Conservation (phyloP, 2,329 filamentous ascomycete genomes). For the Fusarium stilboides region DNA sequence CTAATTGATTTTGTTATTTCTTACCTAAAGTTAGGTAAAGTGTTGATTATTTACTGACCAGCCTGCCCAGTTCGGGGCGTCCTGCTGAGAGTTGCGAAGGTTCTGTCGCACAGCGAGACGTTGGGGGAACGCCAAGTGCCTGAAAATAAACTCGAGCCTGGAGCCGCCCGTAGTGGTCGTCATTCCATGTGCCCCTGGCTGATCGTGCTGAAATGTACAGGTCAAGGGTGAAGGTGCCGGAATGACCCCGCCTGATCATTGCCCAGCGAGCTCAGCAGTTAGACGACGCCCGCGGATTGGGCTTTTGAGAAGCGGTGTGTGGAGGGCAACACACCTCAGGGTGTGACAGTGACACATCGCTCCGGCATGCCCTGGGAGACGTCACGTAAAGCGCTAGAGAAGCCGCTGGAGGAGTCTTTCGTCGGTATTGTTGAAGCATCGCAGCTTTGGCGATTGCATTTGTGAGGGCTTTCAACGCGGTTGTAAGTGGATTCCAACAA, state of each 20-base stretch:
- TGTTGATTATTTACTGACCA: too few relatives aligned
- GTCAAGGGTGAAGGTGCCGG: slow-evolving; percentile 49
- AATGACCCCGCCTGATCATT: slow-evolving; percentile 48
- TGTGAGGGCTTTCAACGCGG: slow-evolving; percentile 23
- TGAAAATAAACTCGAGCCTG: slow-evolving; percentile 37
- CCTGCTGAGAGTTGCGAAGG: slow-evolving; percentile 34
- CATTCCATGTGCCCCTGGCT: slow-evolving; percentile 37
- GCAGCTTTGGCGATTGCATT: slow-evolving; percentile 32
- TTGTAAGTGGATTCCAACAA: slow-evolving; percentile 26
- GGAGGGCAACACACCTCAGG: slow-evolving; percentile 35
- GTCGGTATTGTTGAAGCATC: slow-evolving; percentile 51
- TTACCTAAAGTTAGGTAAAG: too few relatives aligned
- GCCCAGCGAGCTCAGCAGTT: slow-evolving; percentile 35
- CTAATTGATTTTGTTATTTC: too few relatives aligned
- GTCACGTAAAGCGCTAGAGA: slow-evolving; percentile 45
- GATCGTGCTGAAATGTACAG: slow-evolving; percentile 51
- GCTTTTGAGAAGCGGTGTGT: slow-evolving; percentile 38
- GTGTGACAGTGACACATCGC: slow-evolving; percentile 48
- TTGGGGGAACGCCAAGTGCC: slow-evolving; percentile 35
- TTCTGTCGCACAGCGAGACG: slow-evolving; percentile 31
- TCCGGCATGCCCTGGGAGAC: slow-evolving; percentile 45
- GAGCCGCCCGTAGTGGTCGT: slow-evolving; percentile 32
- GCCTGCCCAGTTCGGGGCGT: background rate
- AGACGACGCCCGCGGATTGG: slow-evolving; percentile 45
- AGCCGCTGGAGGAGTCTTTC: slow-evolving; percentile 41